Base-by-base conservation (phyloP, 352 stramenopile genomes). In the Globisporangium solare region DNA sequence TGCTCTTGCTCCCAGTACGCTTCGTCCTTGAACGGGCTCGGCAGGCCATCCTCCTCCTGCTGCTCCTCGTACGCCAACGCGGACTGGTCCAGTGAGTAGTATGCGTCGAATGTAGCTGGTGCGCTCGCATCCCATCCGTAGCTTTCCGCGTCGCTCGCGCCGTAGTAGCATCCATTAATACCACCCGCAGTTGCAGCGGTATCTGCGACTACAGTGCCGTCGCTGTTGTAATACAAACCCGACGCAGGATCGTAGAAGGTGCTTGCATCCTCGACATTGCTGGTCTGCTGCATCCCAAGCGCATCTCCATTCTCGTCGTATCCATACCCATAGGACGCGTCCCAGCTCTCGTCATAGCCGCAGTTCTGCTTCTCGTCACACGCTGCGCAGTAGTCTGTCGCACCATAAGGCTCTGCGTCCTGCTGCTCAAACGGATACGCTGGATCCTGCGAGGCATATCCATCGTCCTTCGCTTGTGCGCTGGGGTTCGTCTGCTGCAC, bases 1-100 rank as follows among this genome's bases (percentile, higher is more conserved):
- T 68, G 64, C 37, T 79, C 61, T 13, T 78, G 67, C 24, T 80
- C 58, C 71, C 74, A 83, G 27, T 87, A 87, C 2, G 64, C 45
- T 47, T 81, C 70, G 27, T 85, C 68, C 18, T 63, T 68, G 50
- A 87, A 84, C 1, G 61, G 63, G 65, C 57, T 71, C 17, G 42
- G 54, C 4, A 51, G 58, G 6, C 12, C 42, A 20, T 60, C 57
- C 15, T 64, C 60, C 11, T 45, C 43, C 15, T 41, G 27, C 7
- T n/a, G 17, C 12, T 47, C 20, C 18, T 43, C 18, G 11, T 56
- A 39, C 12, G 24, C 52, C 6, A 48, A 55, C 14, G 66, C 63
- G 40, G 55, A 63, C 4, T 51, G 62, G 2, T 56, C 50, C 1
- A 54, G 67, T 32, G 59, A 58, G 22, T 50, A 45, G 32, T 51